These are phyloP conservation scores for Anastatica hierochuntica DNA, from an alignment of 345 rosid genomes.

Conservation along the genomic window DNA sequence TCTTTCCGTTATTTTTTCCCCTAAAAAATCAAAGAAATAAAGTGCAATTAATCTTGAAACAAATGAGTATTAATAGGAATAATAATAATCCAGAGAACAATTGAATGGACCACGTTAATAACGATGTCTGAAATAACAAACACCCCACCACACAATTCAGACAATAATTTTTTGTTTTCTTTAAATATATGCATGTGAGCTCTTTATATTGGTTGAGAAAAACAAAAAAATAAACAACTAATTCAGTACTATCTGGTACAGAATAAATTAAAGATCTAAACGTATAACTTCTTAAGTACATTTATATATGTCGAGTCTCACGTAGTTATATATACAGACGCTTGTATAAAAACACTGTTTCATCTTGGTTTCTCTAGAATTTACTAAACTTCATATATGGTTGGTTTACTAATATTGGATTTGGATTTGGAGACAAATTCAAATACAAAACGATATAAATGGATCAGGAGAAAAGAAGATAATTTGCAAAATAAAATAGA, in stretches of 20 bases:
- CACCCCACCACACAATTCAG: constrained; percentile 22
- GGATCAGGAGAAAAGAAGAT: no score
- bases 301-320: no score
- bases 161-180: constrained; percentile 1
- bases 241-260: constrained; percentile 13
- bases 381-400: no score
- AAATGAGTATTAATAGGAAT: constrained; percentile 5
- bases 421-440: no score
- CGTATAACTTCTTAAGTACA: no score
- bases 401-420: no score
- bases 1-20: not conserved
- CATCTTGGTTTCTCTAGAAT: no score
- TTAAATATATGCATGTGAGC: constrained; percentile 12
- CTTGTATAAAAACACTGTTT: no score
- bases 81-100: not conserved
- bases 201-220: not conserved
- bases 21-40: not conserved
- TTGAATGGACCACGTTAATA: constrained; percentile 24
- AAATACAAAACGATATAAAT: no score
- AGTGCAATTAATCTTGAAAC: not conserved
- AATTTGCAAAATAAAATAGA: no score
- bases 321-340: no score
- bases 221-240: not conserved
- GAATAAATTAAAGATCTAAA: no score
- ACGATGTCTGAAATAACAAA: constrained; percentile 22